Conservation (phyloP, 768 basidiomycete species). For the Aureoboletus auriporus region DNA sequence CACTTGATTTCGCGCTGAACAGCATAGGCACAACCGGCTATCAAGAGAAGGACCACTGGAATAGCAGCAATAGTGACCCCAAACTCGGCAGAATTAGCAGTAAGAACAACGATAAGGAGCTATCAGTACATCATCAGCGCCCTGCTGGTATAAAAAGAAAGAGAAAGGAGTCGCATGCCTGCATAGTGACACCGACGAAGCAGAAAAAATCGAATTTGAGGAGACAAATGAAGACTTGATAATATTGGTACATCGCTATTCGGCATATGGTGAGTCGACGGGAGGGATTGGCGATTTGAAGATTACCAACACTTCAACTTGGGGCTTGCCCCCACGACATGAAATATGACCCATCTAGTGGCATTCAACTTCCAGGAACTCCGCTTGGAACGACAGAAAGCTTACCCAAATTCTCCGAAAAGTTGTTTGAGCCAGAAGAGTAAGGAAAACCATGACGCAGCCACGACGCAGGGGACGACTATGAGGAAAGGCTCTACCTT, state of each 20-base stretch:
- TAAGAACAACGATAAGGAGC: conserved; percentile 79
- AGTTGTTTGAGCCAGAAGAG: conserved; percentile 67
- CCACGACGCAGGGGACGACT: conserved; percentile 68
- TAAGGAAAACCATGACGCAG: conserved; percentile 59
- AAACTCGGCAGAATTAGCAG: conserved; percentile 65
- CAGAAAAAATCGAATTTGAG: conserved; percentile 90
- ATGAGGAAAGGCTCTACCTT: conserved; percentile 65
- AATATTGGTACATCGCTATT: conserved; percentile 83
- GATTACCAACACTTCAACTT: conserved; percentile 67
- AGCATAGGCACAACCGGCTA: conserved; percentile 63
- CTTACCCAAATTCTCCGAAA: conserved; percentile 81
- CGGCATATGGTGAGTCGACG: conserved; percentile 4
- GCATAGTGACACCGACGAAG: conserved; percentile 85
- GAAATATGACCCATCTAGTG: conserved; percentile 84
- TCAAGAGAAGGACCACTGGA: conserved; percentile 67
- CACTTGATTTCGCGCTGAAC: conserved; percentile 79
- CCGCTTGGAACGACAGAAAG: not conserved
- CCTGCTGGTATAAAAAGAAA: not conserved
- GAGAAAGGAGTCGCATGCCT: conserved; percentile 40
- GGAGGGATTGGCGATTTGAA: not conserved
- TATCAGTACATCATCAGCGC: conserved; percentile 24
- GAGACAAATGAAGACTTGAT: conserved; percentile 83
- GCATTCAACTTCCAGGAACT: conserved; percentile 1
- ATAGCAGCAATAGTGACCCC: conserved; percentile 81
- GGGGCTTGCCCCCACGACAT: conserved; percentile 82